Base-by-base conservation (phyloP, 257 asterid genomes). In the Nicotiana attenuata region DNA sequence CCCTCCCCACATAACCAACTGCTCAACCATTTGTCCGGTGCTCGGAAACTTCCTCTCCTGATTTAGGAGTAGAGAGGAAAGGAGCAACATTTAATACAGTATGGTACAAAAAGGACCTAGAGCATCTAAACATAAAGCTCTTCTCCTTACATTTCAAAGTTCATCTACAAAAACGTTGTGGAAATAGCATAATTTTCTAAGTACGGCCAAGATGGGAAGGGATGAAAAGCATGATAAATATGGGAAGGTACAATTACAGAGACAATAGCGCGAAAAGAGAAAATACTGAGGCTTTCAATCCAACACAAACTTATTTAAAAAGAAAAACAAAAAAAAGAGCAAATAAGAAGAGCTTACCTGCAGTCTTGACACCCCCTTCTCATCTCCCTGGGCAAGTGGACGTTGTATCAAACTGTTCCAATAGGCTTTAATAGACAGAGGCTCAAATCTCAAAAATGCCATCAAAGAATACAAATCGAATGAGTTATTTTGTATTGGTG, bases 361-460 rank as follows among this genome's bases (percentile, higher is more conserved):
- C 80, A 94, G 88, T 81, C 97, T 84, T 13, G 91, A 85, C 77
- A 93, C 81, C 31, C 98, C 97, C 83, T 87, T 93, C 88, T 88
- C 87, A 56, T 92, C 91, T 85, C 98, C 97, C 80, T 80, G 90
- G 85, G 87, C 78, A 82, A 94, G 93, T 33, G 98, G 98, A 5
- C 94, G 91, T 41, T 92, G 91, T 60, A 94, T 91, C 91, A 93
- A 85, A 81, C 87, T 86, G 83, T 81, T 86, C 98, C 98, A 94
- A 47, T 89, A 92, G 88, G 77, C 68, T 84, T 88, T 93, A 76
- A 87, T 80, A 13, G 97, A 94, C 84, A 94, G 89, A 29, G 98
- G 98, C 85, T 94, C 97, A 76, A 94, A 87, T 86, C 87, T 90
- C 87, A 94, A 82, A 86, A 94, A 94, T 6, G 93, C 87, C 87